Evolutionary conservation across 1,284 basidiomycete genomes (phyloP).

Genomic region (Sphaerobolus stellatus): DNA sequence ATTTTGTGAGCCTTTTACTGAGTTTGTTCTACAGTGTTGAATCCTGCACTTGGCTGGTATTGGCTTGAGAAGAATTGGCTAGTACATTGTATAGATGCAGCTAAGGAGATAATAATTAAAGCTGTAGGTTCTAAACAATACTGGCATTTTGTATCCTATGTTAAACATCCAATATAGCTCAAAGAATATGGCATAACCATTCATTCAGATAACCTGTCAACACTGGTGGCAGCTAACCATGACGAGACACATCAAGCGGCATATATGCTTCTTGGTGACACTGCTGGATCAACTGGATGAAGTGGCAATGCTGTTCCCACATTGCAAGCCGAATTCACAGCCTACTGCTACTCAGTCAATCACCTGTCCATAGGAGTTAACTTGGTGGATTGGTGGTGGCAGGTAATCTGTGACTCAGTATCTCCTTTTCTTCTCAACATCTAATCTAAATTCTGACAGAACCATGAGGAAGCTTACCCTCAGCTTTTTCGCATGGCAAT

Average conservation of each 20-base stretch:
- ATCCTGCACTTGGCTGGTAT: not conserved
- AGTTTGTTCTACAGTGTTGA: not conserved
- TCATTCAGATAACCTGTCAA: too few relatives aligned
- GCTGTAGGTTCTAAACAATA: not conserved
- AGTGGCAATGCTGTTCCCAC: not conserved
- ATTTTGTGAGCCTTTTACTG: not conserved
- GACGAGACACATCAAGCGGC: not conserved
- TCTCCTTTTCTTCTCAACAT: not conserved
- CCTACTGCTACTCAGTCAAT: not conserved
- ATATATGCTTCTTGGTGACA: not conserved
- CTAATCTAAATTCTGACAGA: not conserved
- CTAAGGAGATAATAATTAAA: not conserved
- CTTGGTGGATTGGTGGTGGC: not conserved
- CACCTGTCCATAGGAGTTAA: not conserved
- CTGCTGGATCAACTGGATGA: not conserved
- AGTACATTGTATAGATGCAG: not conserved
- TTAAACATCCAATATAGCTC: not conserved
- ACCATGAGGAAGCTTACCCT: conserved; percentile 14
- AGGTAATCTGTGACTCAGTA: not conserved
- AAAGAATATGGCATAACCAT: not conserved
- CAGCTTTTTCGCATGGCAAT: conserved; percentile 19
- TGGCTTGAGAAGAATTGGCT: conserved; percentile 4
- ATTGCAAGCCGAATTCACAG: not conserved
- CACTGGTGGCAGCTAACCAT: not conserved
- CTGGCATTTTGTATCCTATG: not conserved